A percentile compares a stretch with the other conserved stretches of the same genome.
phyloP scores from a whole-genome alignment of 805 yeast species.

The Teunomyces stri region DNA sequence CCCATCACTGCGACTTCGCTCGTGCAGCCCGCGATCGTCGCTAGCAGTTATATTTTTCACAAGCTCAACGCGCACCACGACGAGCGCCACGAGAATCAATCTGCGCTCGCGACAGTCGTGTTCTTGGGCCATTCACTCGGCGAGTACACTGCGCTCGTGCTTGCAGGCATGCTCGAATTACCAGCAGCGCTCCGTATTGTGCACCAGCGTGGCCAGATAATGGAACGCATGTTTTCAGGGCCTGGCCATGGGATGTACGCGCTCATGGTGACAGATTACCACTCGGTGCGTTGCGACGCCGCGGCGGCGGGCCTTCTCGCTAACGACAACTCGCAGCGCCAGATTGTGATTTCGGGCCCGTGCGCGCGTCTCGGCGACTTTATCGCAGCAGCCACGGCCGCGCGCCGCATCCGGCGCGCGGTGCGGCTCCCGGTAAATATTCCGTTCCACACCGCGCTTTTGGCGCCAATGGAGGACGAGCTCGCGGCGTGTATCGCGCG shows the following conservation, averaged over 20 bases:
- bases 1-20: constrained; percentile 28
- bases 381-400: constrained; percentile 16
- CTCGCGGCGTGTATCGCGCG: constrained; percentile 21
- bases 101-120: constrained; percentile 7
- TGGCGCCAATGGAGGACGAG: constrained; percentile 36
- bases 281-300: constrained; percentile 2
- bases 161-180: constrained; percentile 34
- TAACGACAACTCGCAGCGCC: constrained; percentile 43
- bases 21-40: constrained; percentile 55
- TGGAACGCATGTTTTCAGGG: constrained; percentile 26
- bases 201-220: constrained; percentile 41
- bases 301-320: constrained; percentile 34
- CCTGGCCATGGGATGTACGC: constrained; percentile 8
- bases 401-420: constrained; percentile 25
- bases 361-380: constrained; percentile 19
- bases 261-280: constrained; percentile 5
- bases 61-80: constrained; percentile 13
- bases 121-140: constrained; percentile 52
- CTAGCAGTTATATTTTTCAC: constrained; percentile 35
- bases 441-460: constrained; percentile 48
- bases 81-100: no score
- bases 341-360: constrained; percentile 46
- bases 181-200: constrained; percentile 41
- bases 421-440: constrained; percentile 42
- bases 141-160: constrained; percentile 44